Evolutionary conservation across 208 protist species (phyloP), one percentile per base, ranked within the genome.

Genomic region (Crithidia thermophila): DNA sequence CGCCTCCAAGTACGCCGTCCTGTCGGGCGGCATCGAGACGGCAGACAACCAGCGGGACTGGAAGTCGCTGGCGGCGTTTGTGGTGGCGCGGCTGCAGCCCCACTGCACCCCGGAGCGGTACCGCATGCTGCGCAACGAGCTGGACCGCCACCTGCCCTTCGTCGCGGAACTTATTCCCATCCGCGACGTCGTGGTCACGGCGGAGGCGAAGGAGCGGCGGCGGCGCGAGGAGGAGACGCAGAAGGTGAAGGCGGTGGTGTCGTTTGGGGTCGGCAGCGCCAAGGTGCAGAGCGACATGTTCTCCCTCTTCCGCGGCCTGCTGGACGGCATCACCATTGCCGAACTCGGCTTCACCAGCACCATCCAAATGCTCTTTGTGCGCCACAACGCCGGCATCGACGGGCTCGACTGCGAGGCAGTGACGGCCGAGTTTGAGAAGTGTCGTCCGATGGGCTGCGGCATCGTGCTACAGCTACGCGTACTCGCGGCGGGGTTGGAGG

Each of bases 231-330:
- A 80, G 23, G 91, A 96, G 7, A 67, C 81, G 20, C 85, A 90
- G 63, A 87, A 93, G 75, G 80, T 89, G 18, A 81, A 73, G 46
- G 80, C 78, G 16, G 23, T 66, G 39, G 57, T 90, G 37, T 75
- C 75, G 3, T 94, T 91, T 51, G 87, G 79, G 16, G 77, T 96
- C 20, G 88, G 84, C 39, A 96, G 85, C 50, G 73, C 79, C 34
- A 88, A 93, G 65, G 81, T 96, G 28, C 85, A 92, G 64, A 82
- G 82, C 28, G 91, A 96, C 72, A 96, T 96, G 91, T 94, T 94
- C 59, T 57, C 80, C n/a, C 53, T 94, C 46, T 93, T 96, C 55
- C 87, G 85, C 27, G 61, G 68, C n/a, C 79, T 96, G 28, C 49
- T 91, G 25, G 72, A 79, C 3, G 75, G 73, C 50, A 40, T 86